Conservation (phyloP, 805 yeast species). For the Candida stauntonica region DNA sequence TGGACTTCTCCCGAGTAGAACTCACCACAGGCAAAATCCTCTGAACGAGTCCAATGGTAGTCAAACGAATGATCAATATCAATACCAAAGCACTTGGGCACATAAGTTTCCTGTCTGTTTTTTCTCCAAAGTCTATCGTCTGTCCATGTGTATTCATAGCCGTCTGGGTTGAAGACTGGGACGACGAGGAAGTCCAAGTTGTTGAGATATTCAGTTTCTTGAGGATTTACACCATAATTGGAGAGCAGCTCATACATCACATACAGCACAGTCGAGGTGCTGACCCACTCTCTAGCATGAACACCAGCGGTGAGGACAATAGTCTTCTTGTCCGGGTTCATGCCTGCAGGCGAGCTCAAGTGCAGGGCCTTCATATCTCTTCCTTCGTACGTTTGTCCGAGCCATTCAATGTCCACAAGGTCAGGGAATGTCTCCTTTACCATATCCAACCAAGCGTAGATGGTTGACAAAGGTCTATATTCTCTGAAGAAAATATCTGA, state of each 20-base stretch:
- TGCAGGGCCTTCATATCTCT: conserved; percentile 66
- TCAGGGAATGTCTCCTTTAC: conserved; percentile 60
- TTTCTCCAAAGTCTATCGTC: conserved; percentile 84
- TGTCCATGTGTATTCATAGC: conserved; percentile 80
- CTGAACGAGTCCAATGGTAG: conserved; percentile 64
- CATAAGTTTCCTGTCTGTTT: conserved; percentile 71
- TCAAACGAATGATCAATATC: conserved; percentile 85
- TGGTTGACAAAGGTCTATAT: conserved; percentile 62
- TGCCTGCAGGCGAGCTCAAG: conserved; percentile 44
- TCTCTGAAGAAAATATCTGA: conserved; percentile 63
- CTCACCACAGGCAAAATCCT: conserved; percentile 72
- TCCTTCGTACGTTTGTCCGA: conserved; percentile 77
- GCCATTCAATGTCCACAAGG: conserved; percentile 54
- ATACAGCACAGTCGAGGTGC: conserved; percentile 65
- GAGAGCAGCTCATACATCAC: conserved; percentile 43
- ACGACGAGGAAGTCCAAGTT: conserved; percentile 68
- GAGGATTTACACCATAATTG: conserved; percentile 38
- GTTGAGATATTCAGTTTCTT: conserved; percentile 45
- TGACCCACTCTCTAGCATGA: conserved; percentile 90
- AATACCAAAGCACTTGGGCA: conserved; percentile 69
- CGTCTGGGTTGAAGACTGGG: conserved; percentile 90
- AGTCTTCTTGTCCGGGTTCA: conserved; percentile 48
- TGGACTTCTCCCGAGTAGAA: conserved; percentile 75
- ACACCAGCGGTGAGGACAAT: conserved; percentile 78
- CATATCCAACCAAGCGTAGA: conserved; percentile 67